phyloP scores from a whole-genome alignment of 345 rosid genomes.

The Arabidopsis suecica region DNA sequence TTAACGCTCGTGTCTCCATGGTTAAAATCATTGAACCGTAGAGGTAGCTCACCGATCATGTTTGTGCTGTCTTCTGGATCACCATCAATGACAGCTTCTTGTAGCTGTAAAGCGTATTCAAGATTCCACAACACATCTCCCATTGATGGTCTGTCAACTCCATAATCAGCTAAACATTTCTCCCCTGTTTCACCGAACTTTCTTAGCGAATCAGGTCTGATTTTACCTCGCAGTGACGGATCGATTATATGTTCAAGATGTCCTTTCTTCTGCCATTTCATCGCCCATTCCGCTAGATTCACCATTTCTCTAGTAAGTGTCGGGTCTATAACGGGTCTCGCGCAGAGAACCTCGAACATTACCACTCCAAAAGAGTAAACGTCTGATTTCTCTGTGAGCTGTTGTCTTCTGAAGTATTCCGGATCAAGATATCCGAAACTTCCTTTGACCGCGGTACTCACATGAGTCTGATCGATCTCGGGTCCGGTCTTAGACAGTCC shows the following conservation, averaged over 20 bases:
- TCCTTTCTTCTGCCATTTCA: constrained; percentile 89
- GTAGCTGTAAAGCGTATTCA: constrained; percentile 86
- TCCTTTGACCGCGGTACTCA: constrained; percentile 95
- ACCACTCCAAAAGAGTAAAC: constrained; percentile 96
- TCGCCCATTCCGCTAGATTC: constrained; percentile 93
- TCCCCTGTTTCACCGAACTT: constrained; percentile 89
- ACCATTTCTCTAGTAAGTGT: constrained; percentile 89
- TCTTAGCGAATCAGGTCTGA: constrained; percentile 72
- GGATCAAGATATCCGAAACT: constrained; percentile 95
- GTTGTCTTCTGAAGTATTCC: constrained; percentile 89
- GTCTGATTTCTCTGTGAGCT: constrained; percentile 86
- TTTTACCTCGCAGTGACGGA: constrained; percentile 59
- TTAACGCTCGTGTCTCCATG: constrained; percentile 47
- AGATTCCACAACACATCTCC: constrained; percentile 94
- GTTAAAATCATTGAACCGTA: constrained; percentile 59
- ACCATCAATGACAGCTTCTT: constrained; percentile 61
- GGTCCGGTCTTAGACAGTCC: constrained; percentile 93
- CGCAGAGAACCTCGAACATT: constrained; percentile 90
- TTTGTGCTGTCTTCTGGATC: constrained; percentile 77
- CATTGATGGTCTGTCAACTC: constrained; percentile 86
- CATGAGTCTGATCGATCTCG: constrained; percentile 94
- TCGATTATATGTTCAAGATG: constrained; percentile 84
- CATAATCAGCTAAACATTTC: constrained; percentile 86
- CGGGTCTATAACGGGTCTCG: constrained; percentile 90
- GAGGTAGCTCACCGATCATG: constrained; percentile 70